Conservation (phyloP, 352 stramenopile species). For the Plasmopara viticola region DNA sequence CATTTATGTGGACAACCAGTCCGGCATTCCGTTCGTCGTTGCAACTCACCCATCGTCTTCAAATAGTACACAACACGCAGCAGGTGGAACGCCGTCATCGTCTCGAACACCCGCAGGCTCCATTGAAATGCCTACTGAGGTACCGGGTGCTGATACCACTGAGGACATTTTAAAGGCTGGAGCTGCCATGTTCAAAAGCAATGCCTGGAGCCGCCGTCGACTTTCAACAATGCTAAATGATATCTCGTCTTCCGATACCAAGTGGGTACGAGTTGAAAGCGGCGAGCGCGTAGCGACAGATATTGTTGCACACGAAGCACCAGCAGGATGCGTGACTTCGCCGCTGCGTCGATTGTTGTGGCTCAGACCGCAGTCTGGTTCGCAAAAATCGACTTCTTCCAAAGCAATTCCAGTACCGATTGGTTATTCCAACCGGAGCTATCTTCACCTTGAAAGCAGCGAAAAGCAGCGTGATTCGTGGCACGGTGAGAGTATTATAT, state of each 20-base stretch:
- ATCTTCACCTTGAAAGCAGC: slow-evolving; percentile 70
- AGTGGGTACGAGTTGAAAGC: slow-evolving; percentile 60
- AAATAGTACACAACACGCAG: slow-evolving; percentile 5
- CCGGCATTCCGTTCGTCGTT: slow-evolving; percentile 74
- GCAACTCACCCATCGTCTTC: slow-evolving; percentile 47
- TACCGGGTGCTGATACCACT: slow-evolving; percentile 33
- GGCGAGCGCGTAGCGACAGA: slow-evolving; percentile 62
- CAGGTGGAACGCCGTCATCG: slow-evolving; percentile 14
- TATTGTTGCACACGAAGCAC: slow-evolving; percentile 78
- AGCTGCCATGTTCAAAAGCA: slow-evolving; percentile 39
- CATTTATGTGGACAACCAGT: slow-evolving; percentile 86
- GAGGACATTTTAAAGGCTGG: slow-evolving; percentile 43
- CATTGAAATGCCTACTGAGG: slow-evolving; percentile 49
- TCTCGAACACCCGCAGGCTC: slow-evolving; percentile 31
- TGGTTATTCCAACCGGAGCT: slow-evolving; percentile 81
- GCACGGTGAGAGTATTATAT: slow-evolving; percentile 78
- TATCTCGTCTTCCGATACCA: slow-evolving; percentile 62
- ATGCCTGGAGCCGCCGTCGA: slow-evolving; percentile 53
- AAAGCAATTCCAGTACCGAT: slow-evolving; percentile 84
- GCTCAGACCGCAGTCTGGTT: slow-evolving; percentile 64
- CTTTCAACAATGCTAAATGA: slow-evolving; percentile 73
- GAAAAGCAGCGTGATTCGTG: slow-evolving; percentile 54
- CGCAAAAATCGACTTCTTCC: slow-evolving; percentile 25
- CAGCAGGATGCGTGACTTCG: slow-evolving; percentile 73
- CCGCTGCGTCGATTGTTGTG: slow-evolving; percentile 67